These are phyloP conservation scores for Cytidiella melzeri DNA, from an alignment of 768 basidiomycete species.

Conservation along the genomic window DNA sequence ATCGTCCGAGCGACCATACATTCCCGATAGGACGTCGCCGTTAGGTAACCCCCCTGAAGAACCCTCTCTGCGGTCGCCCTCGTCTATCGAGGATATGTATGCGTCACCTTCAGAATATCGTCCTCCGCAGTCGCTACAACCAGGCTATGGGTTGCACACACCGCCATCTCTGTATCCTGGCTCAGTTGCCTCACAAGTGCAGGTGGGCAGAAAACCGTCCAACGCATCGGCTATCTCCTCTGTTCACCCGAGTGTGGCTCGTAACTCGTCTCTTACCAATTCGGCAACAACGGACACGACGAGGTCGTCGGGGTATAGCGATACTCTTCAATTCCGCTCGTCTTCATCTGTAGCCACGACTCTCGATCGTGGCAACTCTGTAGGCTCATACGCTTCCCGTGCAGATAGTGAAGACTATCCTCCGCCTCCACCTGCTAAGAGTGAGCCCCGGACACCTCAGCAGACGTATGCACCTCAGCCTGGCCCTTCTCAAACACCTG, in stretches of 20 bases:
- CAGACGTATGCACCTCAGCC: slow-evolving; percentile 19
- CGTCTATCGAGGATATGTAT: slow-evolving; percentile 18
- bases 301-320: slow-evolving; percentile 10
- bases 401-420: slow-evolving; percentile 15
- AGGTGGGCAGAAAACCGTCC: slow-evolving; percentile 7
- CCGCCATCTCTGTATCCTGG: slow-evolving; percentile 8
- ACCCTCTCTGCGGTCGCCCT: slow-evolving; percentile 15
- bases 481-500: slow-evolving; percentile 24
- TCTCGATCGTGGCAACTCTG: slow-evolving; percentile 27
- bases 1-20: slow-evolving; percentile 20
- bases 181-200: slow-evolving; percentile 2
- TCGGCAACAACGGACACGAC: slow-evolving; percentile 13
- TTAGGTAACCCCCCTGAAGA: slow-evolving; percentile 18
- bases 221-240: slow-evolving; percentile 2
- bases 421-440: slow-evolving; percentile 7
- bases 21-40: slow-evolving; percentile 23
- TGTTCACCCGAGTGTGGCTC: slow-evolving; percentile 2
- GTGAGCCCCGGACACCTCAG: background rate
- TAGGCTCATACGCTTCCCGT: slow-evolving; percentile 20
- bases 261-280: slow-evolving; percentile 9
- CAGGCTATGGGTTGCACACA: background rate
- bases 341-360: slow-evolving; percentile 20
- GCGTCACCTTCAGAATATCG: slow-evolving; percentile 6
- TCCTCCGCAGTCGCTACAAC: background rate
- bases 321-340: slow-evolving; percentile 4